Conservation (phyloP, 148 eudicot species). For the Vaccinium darrowii region DNA sequence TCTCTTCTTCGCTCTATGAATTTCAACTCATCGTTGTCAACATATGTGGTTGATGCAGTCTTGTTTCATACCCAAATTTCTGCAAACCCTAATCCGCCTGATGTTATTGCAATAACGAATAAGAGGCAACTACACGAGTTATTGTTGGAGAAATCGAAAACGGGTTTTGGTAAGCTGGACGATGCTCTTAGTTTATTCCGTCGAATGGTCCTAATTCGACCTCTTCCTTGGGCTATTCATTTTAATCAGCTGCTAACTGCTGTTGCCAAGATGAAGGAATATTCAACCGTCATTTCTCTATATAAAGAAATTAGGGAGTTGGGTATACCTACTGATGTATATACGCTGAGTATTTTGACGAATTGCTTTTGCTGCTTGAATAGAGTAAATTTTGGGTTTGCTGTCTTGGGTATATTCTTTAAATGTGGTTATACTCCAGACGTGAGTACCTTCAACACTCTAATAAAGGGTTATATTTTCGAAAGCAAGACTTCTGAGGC, state of each 20-base stretch:
- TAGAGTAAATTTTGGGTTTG: conserved; percentile 13
- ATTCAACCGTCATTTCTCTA: neutral
- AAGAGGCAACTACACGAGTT: too few species aligned
- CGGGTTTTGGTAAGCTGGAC: neutral
- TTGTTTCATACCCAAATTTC: too few species aligned
- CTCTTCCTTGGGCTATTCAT: neutral
- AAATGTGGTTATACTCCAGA: conserved; percentile 17
- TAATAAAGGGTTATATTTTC: neutral
- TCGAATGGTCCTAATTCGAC: neutral
- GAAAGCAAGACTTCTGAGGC: neutral
- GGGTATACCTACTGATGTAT: neutral
- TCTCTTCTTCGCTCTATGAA: too few species aligned
- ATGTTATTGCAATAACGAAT: too few species aligned
- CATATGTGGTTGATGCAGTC: too few species aligned
- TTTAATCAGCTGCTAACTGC: conserved; percentile 1
- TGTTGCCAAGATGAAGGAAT: conserved; percentile 2
- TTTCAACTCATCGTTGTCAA: too few species aligned
- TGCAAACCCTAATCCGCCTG: too few species aligned
- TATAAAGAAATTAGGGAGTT: too few species aligned
- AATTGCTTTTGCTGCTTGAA: conserved; percentile 12
- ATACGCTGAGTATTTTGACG: neutral
- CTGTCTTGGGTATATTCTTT: conserved; percentile 6
- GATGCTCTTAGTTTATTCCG: neutral
- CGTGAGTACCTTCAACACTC: conserved; percentile 11
- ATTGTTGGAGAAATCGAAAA: too few species aligned